A percentile compares a stretch with the other conserved stretches of the same genome.
phyloP scores from a whole-genome alignment of 2,329 filamentous ascomycete species.

The Diaporthe caulivora region DNA sequence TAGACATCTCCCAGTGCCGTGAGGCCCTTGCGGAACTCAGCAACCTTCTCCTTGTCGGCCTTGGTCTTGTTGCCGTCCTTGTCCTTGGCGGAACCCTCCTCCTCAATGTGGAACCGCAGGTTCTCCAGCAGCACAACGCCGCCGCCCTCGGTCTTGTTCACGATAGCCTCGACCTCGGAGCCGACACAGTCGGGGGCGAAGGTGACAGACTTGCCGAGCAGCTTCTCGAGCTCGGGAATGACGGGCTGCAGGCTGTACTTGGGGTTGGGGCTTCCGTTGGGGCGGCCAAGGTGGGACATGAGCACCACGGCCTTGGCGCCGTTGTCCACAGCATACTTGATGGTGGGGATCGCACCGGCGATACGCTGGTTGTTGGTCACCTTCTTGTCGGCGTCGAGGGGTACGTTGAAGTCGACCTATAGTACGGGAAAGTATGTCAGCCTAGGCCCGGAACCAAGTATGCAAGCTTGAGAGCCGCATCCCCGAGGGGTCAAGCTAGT shows the following conservation, averaged over 20 bases:
- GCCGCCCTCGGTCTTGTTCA: constrained; percentile 84
- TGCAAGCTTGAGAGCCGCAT: not conserved
- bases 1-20: constrained; percentile 96
- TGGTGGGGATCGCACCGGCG: constrained; percentile 92
- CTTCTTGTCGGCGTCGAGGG: constrained; percentile 91
- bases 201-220: constrained; percentile 84
- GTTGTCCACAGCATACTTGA: constrained; percentile 92
- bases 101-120: constrained; percentile 97
- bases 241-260: constrained; percentile 98
- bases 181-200: constrained; percentile 94
- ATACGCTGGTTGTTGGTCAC: constrained; percentile 99
- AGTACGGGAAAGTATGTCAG: constrained; percentile 41
- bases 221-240: constrained; percentile 90
- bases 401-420: constrained; percentile 99
- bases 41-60: constrained; percentile 93
- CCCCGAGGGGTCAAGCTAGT: not conserved
- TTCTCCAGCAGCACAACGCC: constrained; percentile 95
- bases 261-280: constrained; percentile 87
- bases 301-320: constrained; percentile 93
- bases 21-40: constrained; percentile 93
- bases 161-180: constrained; percentile 87
- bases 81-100: constrained; percentile 97
- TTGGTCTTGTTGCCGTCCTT: constrained; percentile 96
- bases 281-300: constrained; percentile 98
- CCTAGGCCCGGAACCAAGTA: not conserved